phyloP scores from a whole-genome alignment of 208 protist genomes.

The Trypanosoma lewisi region DNA sequence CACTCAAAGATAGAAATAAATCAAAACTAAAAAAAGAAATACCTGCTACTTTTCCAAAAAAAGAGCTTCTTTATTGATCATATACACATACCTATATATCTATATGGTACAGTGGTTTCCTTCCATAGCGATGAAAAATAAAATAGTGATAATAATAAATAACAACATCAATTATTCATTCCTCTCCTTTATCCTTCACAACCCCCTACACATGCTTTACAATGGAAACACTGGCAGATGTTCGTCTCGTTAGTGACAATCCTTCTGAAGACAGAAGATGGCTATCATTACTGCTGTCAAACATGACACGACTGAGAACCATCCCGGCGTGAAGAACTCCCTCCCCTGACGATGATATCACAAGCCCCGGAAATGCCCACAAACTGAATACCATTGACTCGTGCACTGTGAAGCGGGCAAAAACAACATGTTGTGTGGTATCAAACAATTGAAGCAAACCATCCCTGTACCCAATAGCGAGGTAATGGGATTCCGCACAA shows the following conservation, averaged over 20 bases:
- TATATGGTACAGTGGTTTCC: too few species aligned
- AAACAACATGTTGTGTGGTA: constrained; percentile 56
- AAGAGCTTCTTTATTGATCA: too few species aligned
- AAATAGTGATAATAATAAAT: too few species aligned
- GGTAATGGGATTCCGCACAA: constrained; percentile 25
- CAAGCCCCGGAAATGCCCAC: constrained; percentile 19
- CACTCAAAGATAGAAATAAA: too few species aligned
- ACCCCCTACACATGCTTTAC: neutral
- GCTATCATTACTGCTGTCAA: constrained; percentile 4
- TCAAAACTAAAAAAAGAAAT: too few species aligned
- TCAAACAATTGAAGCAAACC: constrained; percentile 81
- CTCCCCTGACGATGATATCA: constrained; percentile 12
- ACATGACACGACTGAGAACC: constrained; percentile 23
- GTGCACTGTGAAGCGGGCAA: constrained; percentile 33
- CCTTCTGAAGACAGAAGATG: neutral
- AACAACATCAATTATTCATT: neutral
- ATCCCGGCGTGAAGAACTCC: neutral
- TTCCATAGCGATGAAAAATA: too few species aligned
- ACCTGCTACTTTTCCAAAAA: too few species aligned
- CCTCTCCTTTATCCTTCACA: neutral
- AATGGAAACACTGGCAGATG: neutral
- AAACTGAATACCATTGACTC: constrained; percentile 1
- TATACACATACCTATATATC: too few species aligned
- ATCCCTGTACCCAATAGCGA: constrained; percentile 58
- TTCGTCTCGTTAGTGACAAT: neutral